Base-by-base conservation (phyloP, 2,329 filamentous ascomycete species). In the Hypomyces rosellus region DNA sequence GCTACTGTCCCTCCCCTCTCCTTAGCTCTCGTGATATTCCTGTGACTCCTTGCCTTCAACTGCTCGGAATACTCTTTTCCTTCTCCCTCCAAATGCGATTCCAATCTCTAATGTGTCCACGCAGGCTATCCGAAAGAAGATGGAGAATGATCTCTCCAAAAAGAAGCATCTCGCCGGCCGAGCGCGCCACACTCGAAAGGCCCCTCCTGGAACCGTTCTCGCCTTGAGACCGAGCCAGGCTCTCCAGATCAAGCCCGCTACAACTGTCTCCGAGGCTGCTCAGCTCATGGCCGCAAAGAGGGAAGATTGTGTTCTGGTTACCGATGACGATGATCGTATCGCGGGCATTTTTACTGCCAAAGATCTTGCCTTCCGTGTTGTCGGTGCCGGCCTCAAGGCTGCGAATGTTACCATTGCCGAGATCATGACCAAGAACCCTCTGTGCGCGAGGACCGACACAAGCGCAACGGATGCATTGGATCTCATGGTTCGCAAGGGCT, bases 361-460 rank as follows among this genome's bases (percentile, higher is more conserved):
- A 76, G 93, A 99, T 75, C 77, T 99, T 65, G 93, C 93, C 15
- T 99, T 97, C 76, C 85, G 93, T 52, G 93, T 99, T 11, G 92
- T 99, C 22, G 93, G 92, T 50, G 83, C 85, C 50, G 93, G 93
- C 25, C 79, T 91, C 63, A 95, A 96, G 74, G 88, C 93, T 33
- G 86, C 82, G 67, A 89, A 85, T 65, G 83, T 97, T 61, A 95
- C 89, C 18, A 96, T 99, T 66, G 88, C 90, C 59, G 91, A 97
- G 66, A 99, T 99, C 69, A 99, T 99, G 93, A 99, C 93, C 66
- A 96, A 97, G 78, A 99, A 99, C 74, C 93, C 93, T 11, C 82
- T 99, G 14, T 99, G 93, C 69, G 93, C 93, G 49, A 85, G 93
- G 67, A 99, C 93, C 51, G 93, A 99, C 66, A 99, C 93, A 34